These are phyloP conservation scores for Coemansia sp. DNA, from an alignment of 192 early-diverging fungal genomes.

Conservation along the genomic window DNA sequence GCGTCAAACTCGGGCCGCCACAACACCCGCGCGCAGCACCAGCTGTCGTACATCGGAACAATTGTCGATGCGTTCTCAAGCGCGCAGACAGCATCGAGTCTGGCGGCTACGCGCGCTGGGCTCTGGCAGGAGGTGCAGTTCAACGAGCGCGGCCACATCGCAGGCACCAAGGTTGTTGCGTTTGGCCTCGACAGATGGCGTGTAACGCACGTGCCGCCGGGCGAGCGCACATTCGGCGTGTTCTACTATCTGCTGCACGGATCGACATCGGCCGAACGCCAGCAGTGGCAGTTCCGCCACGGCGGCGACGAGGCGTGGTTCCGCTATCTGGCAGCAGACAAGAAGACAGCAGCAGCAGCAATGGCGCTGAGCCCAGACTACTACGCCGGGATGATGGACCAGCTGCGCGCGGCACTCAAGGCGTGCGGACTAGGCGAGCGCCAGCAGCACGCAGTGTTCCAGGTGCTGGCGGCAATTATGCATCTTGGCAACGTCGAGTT, in stretches of 20 bases:
- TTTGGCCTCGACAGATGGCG: constrained; percentile 66
- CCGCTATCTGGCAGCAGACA: constrained; percentile 51
- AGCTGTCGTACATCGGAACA: constrained; percentile 65
- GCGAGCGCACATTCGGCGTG: constrained; percentile 66
- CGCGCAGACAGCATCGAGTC: constrained; percentile 63
- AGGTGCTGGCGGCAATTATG: constrained; percentile 83
- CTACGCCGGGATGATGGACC: constrained; percentile 56
- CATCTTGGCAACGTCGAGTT: constrained; percentile 92
- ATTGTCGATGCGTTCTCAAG: constrained; percentile 82
- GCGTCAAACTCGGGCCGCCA: constrained; percentile 77
- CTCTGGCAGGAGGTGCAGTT: constrained; percentile 91
- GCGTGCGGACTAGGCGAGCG: constrained; percentile 65
- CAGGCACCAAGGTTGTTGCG: constrained; percentile 78
- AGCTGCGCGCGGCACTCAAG: constrained; percentile 63
- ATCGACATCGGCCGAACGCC: constrained; percentile 71
- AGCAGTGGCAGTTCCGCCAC: constrained; percentile 61
- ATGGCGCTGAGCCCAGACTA: constrained; percentile 42
- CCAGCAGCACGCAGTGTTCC: constrained; percentile 76
- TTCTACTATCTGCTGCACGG: constrained; percentile 87
- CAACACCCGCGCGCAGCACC: constrained; percentile 64
- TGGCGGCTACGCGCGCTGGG: constrained; percentile 71
- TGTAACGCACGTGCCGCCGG: constrained; percentile 54
- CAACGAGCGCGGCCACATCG: constrained; percentile 75
- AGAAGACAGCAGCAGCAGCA: constrained; percentile 4
- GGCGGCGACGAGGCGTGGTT: constrained; percentile 54